These are phyloP conservation scores for Hericium erinaceus DNA, from an alignment of 768 basidiomycete species.

Conservation along the genomic window DNA sequence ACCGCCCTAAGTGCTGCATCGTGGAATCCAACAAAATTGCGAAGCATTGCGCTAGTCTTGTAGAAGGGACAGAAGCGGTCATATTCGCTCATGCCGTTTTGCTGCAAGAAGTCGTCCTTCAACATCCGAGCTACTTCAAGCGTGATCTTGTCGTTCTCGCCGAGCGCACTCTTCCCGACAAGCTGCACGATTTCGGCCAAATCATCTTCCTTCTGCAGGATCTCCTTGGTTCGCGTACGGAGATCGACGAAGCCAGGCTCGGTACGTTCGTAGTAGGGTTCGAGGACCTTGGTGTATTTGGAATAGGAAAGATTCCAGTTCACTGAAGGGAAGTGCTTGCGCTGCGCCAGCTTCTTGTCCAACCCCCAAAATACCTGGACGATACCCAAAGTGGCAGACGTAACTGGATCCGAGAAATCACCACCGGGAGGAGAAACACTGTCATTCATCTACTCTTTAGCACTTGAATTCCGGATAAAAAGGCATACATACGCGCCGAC, in stretches of 20 bases:
- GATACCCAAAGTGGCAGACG: constrained; percentile 93
- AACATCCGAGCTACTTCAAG: constrained; percentile 95
- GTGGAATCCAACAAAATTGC: constrained; percentile 90
- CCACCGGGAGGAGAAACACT: constrained; percentile 98
- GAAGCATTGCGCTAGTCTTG: constrained; percentile 95
- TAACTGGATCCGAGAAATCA: constrained; percentile 98
- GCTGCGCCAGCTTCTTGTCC: constrained; percentile 97
- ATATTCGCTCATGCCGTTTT: constrained; percentile 98
- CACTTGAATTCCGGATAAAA: not conserved
- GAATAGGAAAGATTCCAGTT: constrained; percentile 99
- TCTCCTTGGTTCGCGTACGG: constrained; percentile 89
- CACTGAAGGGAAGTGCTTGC: constrained; percentile 99
- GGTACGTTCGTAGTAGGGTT: constrained; percentile 83
- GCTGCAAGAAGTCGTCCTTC: constrained; percentile 95
- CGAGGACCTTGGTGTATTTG: constrained; percentile 92
- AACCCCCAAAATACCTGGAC: constrained; percentile 99
- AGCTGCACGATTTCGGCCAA: constrained; percentile 98
- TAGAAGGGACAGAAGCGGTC: constrained; percentile 98
- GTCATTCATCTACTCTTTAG: constrained; percentile 4
- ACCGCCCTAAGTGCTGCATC: constrained; percentile 85
- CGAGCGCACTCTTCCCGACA: constrained; percentile 97
- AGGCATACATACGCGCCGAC: constrained; percentile 82
- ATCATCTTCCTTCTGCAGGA: constrained; percentile 97
- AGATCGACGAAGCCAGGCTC: constrained; percentile 94
- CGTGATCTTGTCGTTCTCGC: constrained; percentile 97